phyloP scores from a whole-genome alignment of 768 basidiomycete genomes.

The Hygrophoropsis aurantiaca region DNA sequence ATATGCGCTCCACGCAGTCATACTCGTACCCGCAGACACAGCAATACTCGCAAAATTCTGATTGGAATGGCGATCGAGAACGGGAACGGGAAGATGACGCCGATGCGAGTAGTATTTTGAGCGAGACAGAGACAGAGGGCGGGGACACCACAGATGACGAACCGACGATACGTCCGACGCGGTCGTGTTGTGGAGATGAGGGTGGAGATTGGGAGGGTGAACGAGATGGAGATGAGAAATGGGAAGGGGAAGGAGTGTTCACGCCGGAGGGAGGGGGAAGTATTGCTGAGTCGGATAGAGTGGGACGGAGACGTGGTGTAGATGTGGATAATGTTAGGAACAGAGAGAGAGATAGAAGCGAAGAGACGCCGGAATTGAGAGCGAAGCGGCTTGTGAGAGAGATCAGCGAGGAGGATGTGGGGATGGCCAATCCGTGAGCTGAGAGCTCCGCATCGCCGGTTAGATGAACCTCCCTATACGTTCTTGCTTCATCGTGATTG shows the following conservation, averaged over 20 bases:
- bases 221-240: conserved; percentile 9
- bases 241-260: conserved; percentile 7
- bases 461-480: not conserved
- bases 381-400: conserved; percentile 27
- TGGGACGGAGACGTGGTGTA: not conserved
- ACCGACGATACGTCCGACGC: conserved; percentile 80
- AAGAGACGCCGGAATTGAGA: conserved; percentile 31
- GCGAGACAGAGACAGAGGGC: conserved; percentile 50
- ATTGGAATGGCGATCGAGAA: conserved; percentile 8
- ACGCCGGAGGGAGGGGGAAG: not conserved
- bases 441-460: not conserved
- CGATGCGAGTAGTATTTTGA: conserved; percentile 28
- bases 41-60: too few species aligned
- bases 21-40: too few species aligned
- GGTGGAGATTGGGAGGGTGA: conserved; percentile 32
- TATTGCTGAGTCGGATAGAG: not conserved
- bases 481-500: not conserved
- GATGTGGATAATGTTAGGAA: not conserved
- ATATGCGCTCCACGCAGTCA: conserved; percentile 19
- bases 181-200: conserved; percentile 40
- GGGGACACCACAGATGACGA: conserved; percentile 75
- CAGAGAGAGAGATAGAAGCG: conserved; percentile 26
- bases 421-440: conserved; percentile 29
- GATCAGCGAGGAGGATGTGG: conserved; percentile 28
- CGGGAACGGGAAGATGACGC: conserved; percentile 29